Evolutionary conservation across 495 filamentous ascomycete genomes (phyloP), one percentile per base, ranked within the genome.

Genomic region (Xylaria bambusicola): DNA sequence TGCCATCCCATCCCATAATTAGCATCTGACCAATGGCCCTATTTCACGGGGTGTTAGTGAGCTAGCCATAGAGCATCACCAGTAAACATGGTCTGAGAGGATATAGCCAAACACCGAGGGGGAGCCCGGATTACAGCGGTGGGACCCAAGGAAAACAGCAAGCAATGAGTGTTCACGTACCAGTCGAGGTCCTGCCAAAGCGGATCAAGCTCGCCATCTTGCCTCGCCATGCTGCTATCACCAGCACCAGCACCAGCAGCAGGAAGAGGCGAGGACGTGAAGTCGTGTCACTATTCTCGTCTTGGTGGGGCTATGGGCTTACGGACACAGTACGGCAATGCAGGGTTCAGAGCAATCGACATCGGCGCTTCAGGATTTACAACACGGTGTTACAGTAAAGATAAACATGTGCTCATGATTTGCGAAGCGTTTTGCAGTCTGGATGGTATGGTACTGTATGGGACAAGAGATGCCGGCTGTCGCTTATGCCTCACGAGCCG

Each of bases 1-100:
- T 93, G 57, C 91, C 91, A 80, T 96, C 91, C 78, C 92, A 96
- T 71, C 91, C 92, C 90, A 95, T 93, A 82, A 95, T 93, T 75
- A 96, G 87, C 74, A 95, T 85, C 80, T 96, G 91, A 55, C 92
- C 92, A 81, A 93, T 89, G 53, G 82, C 79, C 77, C 79, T 83
- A 71, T 62, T n/a, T 71, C 64, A 73, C 67, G 60, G 58, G 33
- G 35, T 55, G 63, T 71, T 64, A 69, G 64, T 42, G 51, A 63
- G 26, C 13, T 63, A 33, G n/a, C n/a, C n/a, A 38, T 15, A 31
- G 1, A 1, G 33, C 23, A 35, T 29, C 47, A 38, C 26, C 18
- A 0, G 8, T 12, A 38, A 26, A 54, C 23, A 29, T 60, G 31
- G 50, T 15, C 31, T 35, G 38, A 36, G 27, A 50, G 44, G 31